These are phyloP conservation scores for Neurospora sp. DNA, from an alignment of 495 filamentous ascomycete species.

Conservation along the genomic window DNA sequence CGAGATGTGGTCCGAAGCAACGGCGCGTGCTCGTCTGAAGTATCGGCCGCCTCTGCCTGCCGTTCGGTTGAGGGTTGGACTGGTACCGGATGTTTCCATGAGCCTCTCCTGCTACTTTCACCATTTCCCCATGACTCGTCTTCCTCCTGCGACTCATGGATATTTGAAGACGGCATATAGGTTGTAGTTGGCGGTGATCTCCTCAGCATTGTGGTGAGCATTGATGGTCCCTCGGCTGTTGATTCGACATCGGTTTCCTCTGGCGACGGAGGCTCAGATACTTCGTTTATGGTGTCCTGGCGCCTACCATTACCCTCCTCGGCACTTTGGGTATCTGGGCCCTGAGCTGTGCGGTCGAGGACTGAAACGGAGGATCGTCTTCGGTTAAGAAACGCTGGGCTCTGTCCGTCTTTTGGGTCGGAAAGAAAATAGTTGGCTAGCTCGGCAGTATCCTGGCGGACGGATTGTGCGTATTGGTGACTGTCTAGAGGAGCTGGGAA, in stretches of 20 bases:
- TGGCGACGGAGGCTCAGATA: constrained; percentile 50
- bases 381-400: constrained; percentile 30
- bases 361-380: constrained; percentile 23
- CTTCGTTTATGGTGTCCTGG: constrained; percentile 45
- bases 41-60: constrained; percentile 10
- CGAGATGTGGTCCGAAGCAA: constrained; percentile 20
- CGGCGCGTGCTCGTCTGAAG: constrained; percentile 25
- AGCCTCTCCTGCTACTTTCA: constrained; percentile 1
- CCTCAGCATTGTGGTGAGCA: constrained; percentile 54
- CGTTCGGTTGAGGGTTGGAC: not conserved
- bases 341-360: constrained; percentile 9
- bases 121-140: not conserved
- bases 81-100: not conserved
- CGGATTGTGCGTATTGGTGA: constrained; percentile 60
- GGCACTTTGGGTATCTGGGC: constrained; percentile 7
- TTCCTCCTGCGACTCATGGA: constrained; percentile 11
- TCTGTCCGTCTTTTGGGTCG: constrained; percentile 38
- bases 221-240: constrained; percentile 40
- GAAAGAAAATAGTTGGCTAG: constrained; percentile 80
- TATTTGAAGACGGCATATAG: constrained; percentile 6
- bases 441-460: constrained; percentile 86
- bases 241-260: constrained; percentile 21
- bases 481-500: constrained; percentile 44
- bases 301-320: constrained; percentile 6
- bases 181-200: constrained; percentile 34